Evolutionary conservation across 805 yeast species (phyloP), one percentile per base, ranked within the genome.

Genomic region (Torulaspora delbrueckii): DNA sequence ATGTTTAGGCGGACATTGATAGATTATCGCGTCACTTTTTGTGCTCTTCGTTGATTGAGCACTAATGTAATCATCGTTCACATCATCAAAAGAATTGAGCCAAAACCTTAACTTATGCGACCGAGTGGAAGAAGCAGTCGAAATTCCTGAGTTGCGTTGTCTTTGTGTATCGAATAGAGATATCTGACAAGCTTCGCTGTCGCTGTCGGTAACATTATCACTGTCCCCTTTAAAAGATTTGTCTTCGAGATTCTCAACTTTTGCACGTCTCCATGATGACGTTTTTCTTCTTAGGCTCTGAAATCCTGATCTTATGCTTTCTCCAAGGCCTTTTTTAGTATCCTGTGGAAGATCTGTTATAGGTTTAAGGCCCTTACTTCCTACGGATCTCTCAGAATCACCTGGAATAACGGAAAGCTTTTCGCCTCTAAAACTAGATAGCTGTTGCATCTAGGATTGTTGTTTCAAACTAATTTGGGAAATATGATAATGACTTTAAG

Each of bases 41-140:
- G 28, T 18, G 34, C 37, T 40, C 14, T 18, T 14, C 12, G 30
- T 14, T 5, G 37, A 40, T 10, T 32, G 28, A 24, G 9, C 30
- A 12, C 33, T 30, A 9, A 16, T 14, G 12, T 13, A 25, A 7
- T 18, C 31, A n/a, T 32, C 23, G 8, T 3, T 22, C 28, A 18
- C 12, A 6, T 24, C 28, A 19, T 31, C 37, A 5, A 13, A 9
- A 19, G 43, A 32, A 27, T 42, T 42, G 8, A 43, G 35, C 52
- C 52, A 48, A 14, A 39, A 45, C 24, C 43, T 40, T 3, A 40
- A 22, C 19, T 33, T 35, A 19, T 36, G 40, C 23, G 45, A 35
- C 7, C 40, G 25, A 9, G 38, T 12, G 30, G 45, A 36, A 3
- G 40, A 42, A 8, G 34, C 35, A 8, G 19, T 27, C 2, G 39